Percentiles rank a stretch among this genome's conserved stretches.
These are phyloP conservation scores for Pichia cephalocereana DNA, from an alignment of 805 yeast genomes.

Conservation along the genomic window DNA sequence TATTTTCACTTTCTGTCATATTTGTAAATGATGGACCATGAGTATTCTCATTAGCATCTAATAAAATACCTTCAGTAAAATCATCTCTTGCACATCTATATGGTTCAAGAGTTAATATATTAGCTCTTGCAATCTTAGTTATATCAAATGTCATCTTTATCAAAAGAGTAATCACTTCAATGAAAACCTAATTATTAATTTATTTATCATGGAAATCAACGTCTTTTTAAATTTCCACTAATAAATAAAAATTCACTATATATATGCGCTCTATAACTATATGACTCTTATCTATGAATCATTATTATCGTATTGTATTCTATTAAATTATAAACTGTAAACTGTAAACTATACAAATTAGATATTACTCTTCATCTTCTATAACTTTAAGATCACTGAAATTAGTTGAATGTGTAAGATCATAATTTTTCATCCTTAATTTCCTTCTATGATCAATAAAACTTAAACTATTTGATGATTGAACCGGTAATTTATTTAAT, in stretches of 20 bases:
- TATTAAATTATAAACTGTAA: too few relatives aligned
- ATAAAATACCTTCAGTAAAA: conserved; percentile 73
- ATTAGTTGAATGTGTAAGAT: conserved; percentile 29
- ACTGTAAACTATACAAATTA: background rate
- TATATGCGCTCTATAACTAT: too few relatives aligned
- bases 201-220: too few relatives aligned
- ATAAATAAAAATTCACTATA: too few relatives aligned
- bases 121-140: conserved; percentile 66
- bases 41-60: conserved; percentile 96
- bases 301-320: too few relatives aligned
- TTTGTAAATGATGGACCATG: conserved; percentile 70
- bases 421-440: conserved; percentile 26
- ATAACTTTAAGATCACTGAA: conserved; percentile 18
- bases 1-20: conserved; percentile 34
- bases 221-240: too few relatives aligned
- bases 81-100: conserved; percentile 97
- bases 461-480: conserved; percentile 22
- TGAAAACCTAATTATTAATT: too few relatives aligned
- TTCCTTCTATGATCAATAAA: conserved; percentile 30
- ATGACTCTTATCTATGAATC: background rate
- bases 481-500: background rate
- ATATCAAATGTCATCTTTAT: conserved; percentile 49
- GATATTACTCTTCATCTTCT: background rate
- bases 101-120: conserved; percentile 74
- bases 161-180: too few relatives aligned